These are phyloP conservation scores for Annulohypoxylon nitens DNA, from an alignment of 495 filamentous ascomycete species.

Conservation along the genomic window DNA sequence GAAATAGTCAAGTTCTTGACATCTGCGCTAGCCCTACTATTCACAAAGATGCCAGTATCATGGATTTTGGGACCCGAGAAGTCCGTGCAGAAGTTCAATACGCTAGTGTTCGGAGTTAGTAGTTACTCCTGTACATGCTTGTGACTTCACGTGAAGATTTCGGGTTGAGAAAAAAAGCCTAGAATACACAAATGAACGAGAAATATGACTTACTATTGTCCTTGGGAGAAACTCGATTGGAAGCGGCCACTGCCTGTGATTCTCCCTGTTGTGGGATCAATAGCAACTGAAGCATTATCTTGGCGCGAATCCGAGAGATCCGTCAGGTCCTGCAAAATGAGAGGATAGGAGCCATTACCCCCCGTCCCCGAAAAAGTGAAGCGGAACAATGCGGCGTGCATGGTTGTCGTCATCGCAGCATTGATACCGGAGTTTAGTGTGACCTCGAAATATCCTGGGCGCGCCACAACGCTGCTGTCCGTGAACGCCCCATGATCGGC, in stretches of 20 bases:
- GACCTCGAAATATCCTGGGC: constrained; percentile 76
- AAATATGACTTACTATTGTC: constrained; percentile 61
- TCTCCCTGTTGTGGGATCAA: constrained; percentile 68
- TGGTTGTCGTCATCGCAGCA: constrained; percentile 77
- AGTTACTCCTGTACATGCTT: background rate
- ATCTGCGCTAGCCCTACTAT: constrained; percentile 68
- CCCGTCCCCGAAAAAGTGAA: constrained; percentile 71
- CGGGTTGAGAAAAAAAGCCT: background rate
- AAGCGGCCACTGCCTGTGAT: constrained; percentile 76
- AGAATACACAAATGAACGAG: background rate
- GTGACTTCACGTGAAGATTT: background rate
- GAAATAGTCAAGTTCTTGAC: constrained; percentile 69
- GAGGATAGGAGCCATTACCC: constrained; percentile 63
- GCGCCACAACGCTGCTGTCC: constrained; percentile 66
- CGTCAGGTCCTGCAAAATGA: constrained; percentile 74
- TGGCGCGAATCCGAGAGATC: constrained; percentile 75
- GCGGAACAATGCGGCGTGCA: constrained; percentile 75
- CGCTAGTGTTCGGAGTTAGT: constrained; percentile 26
- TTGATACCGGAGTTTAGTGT: constrained; percentile 68
- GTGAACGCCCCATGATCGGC: constrained; percentile 56
- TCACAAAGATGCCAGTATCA: constrained; percentile 74
- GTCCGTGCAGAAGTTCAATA: constrained; percentile 75
- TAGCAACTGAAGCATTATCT: constrained; percentile 69
- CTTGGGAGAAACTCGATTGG: constrained; percentile 76
- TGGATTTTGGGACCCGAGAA: constrained; percentile 73